These are phyloP conservation scores for Zygnema cylindricum DNA, from an alignment of 139 green algal species.

Conservation along the genomic window DNA sequence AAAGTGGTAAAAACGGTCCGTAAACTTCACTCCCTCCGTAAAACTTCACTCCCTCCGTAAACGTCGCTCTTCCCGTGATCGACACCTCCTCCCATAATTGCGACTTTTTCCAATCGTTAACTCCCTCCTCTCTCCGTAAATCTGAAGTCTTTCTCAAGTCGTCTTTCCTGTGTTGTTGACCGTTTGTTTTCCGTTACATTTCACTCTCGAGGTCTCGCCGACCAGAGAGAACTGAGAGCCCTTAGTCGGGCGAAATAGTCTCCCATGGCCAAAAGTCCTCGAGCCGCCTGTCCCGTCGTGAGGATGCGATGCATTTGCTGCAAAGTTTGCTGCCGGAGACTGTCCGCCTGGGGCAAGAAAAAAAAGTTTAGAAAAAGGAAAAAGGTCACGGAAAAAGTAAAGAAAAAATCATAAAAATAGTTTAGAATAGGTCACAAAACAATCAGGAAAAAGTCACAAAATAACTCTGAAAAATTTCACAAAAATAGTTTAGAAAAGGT, in stretches of 20 bases:
- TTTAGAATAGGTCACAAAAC: background rate
- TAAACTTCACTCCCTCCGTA: too few relatives aligned
- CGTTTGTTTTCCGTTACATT: too few relatives aligned
- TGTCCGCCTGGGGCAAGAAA: conserved; percentile 63
- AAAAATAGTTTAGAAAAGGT: conserved; percentile 28
- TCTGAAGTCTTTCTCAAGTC: too few relatives aligned
- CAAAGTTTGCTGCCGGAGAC: conserved; percentile 56
- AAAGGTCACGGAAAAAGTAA: background rate
- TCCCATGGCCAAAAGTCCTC: conserved; percentile 53
- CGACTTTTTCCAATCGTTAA: too few relatives aligned
- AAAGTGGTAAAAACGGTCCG: too few relatives aligned
- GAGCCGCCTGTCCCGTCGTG: conserved; percentile 41
- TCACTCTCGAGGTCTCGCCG: conserved; percentile 49
- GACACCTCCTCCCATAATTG: too few relatives aligned
- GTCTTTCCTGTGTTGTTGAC: too few relatives aligned
- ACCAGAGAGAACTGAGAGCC: conserved; percentile 57
- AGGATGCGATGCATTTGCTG: conserved; percentile 63
- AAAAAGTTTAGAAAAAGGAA: conserved; percentile 20
- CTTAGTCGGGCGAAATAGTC: conserved; percentile 58
- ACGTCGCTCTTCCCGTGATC: too few relatives aligned
- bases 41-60: too few relatives aligned
- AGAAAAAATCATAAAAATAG: conserved; percentile 17
- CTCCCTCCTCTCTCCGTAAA: too few relatives aligned
- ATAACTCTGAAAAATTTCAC: conserved; percentile 5
- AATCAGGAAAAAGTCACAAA: conserved; percentile 3